These are phyloP conservation scores for Crithidia expoeki DNA, from an alignment of 208 protist species.

Conservation along the genomic window DNA sequence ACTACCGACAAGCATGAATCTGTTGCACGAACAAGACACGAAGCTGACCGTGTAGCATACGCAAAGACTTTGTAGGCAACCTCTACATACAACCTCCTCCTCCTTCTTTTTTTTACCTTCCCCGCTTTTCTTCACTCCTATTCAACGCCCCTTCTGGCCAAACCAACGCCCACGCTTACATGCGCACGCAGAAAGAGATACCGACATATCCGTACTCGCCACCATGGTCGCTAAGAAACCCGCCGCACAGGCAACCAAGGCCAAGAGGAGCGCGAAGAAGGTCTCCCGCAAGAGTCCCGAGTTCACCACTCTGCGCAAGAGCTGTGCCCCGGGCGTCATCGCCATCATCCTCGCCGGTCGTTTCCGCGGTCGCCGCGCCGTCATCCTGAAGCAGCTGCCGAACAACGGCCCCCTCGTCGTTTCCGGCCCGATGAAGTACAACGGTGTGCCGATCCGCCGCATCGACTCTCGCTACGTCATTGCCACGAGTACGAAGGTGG, in stretches of 20 bases:
- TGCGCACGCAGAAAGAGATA: no score
- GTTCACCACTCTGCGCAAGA: slow-evolving; percentile 71
- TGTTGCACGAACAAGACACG: no score
- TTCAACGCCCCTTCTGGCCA: no score
- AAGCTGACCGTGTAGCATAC: no score
- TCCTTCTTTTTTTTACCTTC: no score
- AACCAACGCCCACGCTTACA: no score
- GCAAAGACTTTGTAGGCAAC: no score
- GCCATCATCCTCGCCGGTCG: slow-evolving; percentile 95
- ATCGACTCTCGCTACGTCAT: slow-evolving; percentile 98
- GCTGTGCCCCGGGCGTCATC: slow-evolving; percentile 55
- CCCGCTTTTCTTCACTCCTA: no score
- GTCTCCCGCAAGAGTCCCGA: slow-evolving; percentile 63
- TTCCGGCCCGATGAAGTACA: slow-evolving; percentile 96
- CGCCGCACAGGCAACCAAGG: slow-evolving; percentile 24
- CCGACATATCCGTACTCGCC: no score
- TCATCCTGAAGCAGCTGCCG: slow-evolving; percentile 98
- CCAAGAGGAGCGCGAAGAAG: slow-evolving; percentile 53
- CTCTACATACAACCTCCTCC: no score
- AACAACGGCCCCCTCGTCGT: slow-evolving; percentile 96
- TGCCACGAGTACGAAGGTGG: slow-evolving; percentile 97
- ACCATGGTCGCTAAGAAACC: slow-evolving; percentile 85
- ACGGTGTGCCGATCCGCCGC: slow-evolving; percentile 98
- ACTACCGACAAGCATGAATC: no score
- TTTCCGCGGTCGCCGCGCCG: slow-evolving; percentile 97